Evolutionary conservation across 2,329 filamentous ascomycete genomes (phyloP).

Genomic region (Niveomyces coronatus): DNA sequence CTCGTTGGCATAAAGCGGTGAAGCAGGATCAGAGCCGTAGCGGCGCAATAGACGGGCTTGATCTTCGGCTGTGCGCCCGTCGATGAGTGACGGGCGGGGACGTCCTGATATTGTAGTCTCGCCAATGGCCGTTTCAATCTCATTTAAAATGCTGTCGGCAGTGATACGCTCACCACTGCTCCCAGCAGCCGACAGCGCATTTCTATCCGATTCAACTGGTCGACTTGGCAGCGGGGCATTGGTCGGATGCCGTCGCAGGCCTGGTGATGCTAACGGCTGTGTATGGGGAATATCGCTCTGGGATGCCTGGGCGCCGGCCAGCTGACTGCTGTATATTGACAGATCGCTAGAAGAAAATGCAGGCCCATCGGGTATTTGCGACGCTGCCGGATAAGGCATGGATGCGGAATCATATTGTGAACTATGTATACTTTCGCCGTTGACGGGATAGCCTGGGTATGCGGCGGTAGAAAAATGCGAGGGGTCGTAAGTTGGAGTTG

Average conservation of each 20-base stretch:
- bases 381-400: slow-evolving; percentile 40
- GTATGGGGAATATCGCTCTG: slow-evolving; percentile 30
- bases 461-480: slow-evolving; percentile 20
- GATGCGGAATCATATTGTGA: slow-evolving; percentile 26
- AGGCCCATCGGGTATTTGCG: slow-evolving; percentile 43
- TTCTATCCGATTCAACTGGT: slow-evolving; percentile 35
- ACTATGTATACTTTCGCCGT: slow-evolving; percentile 28
- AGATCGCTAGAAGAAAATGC: slow-evolving; percentile 38
- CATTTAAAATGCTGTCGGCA: slow-evolving; percentile 46
- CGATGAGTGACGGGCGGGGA: slow-evolving; percentile 31
- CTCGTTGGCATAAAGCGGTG: slow-evolving; percentile 19
- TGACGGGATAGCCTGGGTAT: slow-evolving; percentile 28
- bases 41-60: slow-evolving; percentile 37
- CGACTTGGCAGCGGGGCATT: slow-evolving; percentile 49
- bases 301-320: slow-evolving; percentile 40
- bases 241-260: slow-evolving; percentile 47
- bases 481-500: slow-evolving; percentile 26
- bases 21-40: slow-evolving; percentile 42
- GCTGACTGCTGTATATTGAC: slow-evolving; percentile 32
- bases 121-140: slow-evolving; percentile 42
- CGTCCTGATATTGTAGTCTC: slow-evolving; percentile 15
- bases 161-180: slow-evolving; percentile 28
- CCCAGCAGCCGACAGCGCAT: slow-evolving; percentile 30
- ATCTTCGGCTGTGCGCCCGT: slow-evolving; percentile 36
- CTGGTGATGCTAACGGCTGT: slow-evolving; percentile 31